These are phyloP conservation scores for Aspergillus vadensis DNA, from an alignment of 2,329 filamentous ascomycete genomes.

Conservation along the genomic window DNA sequence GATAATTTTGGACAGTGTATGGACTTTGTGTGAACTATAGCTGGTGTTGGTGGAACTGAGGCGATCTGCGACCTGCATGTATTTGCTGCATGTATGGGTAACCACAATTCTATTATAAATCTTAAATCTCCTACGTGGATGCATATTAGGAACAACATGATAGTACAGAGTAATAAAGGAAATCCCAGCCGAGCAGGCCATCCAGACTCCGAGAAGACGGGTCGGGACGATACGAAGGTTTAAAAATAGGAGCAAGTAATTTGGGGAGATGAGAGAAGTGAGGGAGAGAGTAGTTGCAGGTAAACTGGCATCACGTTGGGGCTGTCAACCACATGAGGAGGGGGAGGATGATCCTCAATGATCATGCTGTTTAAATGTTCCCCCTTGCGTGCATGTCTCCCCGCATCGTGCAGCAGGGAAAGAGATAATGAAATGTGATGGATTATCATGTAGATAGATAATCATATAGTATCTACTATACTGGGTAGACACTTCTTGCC, in stretches of 20 bases:
- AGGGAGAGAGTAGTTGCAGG: not conserved
- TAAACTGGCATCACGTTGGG: not conserved
- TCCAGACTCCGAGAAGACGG: not conserved
- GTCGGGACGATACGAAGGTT: not conserved
- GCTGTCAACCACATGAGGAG: not conserved
- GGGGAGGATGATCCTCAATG: not conserved
- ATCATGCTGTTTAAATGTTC: not conserved
- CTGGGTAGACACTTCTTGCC: not conserved
- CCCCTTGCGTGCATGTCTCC: not conserved
- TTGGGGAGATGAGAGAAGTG: not conserved
- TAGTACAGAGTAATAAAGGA: not conserved
- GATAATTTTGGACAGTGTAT: not conserved
- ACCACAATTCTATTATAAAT: not conserved
- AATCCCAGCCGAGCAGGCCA: not conserved
- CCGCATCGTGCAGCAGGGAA: not conserved
- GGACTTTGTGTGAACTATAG: slow-evolving; percentile 15
- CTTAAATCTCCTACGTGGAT: too few species aligned
- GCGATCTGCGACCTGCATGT: slow-evolving; percentile 17
- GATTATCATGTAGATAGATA: too few species aligned
- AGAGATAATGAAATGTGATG: too few species aligned
- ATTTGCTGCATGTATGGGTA: slow-evolving; percentile 11
- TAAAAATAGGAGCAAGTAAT: not conserved
- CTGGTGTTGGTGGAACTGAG: slow-evolving; percentile 18
- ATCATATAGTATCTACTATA: too few species aligned
- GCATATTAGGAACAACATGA: too few species aligned